A percentile compares a stretch with the other conserved stretches of the same genome.
Evolutionary conservation across 768 basidiomycete species (phyloP).

Genomic region (Leucogyrophana mollusca): DNA sequence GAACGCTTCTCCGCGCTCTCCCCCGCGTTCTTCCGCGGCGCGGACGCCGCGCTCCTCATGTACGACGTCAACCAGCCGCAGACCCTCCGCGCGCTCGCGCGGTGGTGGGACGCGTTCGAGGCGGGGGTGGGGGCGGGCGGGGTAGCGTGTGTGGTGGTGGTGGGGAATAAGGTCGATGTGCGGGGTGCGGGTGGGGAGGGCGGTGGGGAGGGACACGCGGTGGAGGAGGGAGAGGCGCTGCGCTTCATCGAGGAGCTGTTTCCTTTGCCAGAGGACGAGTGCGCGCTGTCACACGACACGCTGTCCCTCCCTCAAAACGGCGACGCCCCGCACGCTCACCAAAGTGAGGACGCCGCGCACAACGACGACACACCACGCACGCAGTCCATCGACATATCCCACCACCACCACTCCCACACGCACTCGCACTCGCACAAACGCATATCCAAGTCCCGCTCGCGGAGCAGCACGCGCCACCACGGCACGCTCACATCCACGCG

Average conservation of each 20-base stretch:
- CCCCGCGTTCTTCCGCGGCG: conserved; percentile 80
- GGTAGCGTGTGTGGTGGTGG: conserved; percentile 76
- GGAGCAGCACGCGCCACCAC: conserved; percentile 38
- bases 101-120: conserved; percentile 82
- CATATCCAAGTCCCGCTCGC: conserved; percentile 44
- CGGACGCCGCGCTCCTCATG: conserved; percentile 79
- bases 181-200: too few relatives aligned
- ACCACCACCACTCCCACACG: conserved; percentile 28
- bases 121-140: too few relatives aligned
- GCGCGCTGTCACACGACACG: conserved; percentile 19
- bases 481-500: conserved; percentile 59
- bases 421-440: too few relatives aligned
- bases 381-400: conserved; percentile 23
- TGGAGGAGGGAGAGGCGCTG: conserved; percentile 45
- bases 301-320: conserved; percentile 25
- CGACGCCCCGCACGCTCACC: conserved; percentile 23
- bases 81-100: conserved; percentile 54
- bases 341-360: conserved; percentile 7
- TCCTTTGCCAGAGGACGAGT: conserved; percentile 40
- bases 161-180: conserved; percentile 73
- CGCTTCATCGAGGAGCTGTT: conserved; percentile 59
- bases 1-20: conserved; percentile 85
- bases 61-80: conserved; percentile 74
- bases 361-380: conserved; percentile 18
- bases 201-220: conserved; percentile 27